Base-by-base conservation (phyloP, 768 basidiomycete genomes). In the Porphyrellus cyaneotinctus region DNA sequence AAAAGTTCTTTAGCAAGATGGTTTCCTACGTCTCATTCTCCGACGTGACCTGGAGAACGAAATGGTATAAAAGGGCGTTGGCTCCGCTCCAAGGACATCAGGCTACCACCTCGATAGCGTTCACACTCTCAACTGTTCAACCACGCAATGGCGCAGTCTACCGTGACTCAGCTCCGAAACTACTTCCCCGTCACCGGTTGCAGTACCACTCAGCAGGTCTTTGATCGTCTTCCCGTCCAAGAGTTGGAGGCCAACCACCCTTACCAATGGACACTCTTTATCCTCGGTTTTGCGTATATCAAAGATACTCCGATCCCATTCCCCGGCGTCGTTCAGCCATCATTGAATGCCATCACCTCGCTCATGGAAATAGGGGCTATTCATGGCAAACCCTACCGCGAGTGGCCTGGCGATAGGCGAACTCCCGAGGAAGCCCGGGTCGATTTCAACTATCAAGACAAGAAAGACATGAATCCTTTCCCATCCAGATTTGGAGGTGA, bases 401-500 rank as follows among this genome's bases (percentile, higher is more conserved):
- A 68, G 49, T 66, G 61, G 52, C 26, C 54, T 32, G 65, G 65
- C 14, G 65, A 66, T 46, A 53, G 44, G 35, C 60, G 60, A 31
- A 36, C 49, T 2, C 58, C 48, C 3, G 36, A 22, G 17, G 64
- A 65, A 20, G 49, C 42, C 4, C 32, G 41, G 33, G 20, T 56
- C 15, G 55, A 66, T 47, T 66, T 63, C 39, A 57, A 43, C 28
- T 43, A 58, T 32, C 23, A 28, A 0, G 65, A 63, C 43, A 61
- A 51, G 37, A 67, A 66, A 43, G 66, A 68, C 20, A 66, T 50
- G 23, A 44, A 54, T n/a, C 64, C 66, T 26, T 52, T 33, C 20
- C 66, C 66, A 35, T 54, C 61, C 20, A 53, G 65, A 33, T 68
- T 66, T 35, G 62, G 67, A 56, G 62, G 66, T 67, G 52, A 33